A percentile compares a stretch with the other conserved stretches of the same genome.
These are phyloP conservation scores for Brassica rapa DNA, from an alignment of 345 rosid genomes.

Conservation along the genomic window DNA sequence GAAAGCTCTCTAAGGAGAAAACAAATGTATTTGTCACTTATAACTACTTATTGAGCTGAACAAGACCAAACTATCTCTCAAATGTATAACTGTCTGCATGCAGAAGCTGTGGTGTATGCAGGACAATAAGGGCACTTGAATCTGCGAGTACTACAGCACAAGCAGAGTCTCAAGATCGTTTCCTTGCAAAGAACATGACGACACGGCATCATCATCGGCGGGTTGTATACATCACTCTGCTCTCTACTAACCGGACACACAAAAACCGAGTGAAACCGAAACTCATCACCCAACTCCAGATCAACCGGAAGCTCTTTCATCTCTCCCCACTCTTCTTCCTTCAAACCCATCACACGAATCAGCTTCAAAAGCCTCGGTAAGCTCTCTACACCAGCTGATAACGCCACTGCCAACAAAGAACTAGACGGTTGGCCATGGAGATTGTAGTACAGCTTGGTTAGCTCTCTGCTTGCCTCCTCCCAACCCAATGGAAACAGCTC, in stretches of 20 bases:
- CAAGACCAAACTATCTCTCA: slow-evolving; percentile 19
- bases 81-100: slow-evolving; percentile 55
- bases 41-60: slow-evolving; percentile 11
- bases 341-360: slow-evolving; percentile 57
- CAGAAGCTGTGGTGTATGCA: slow-evolving; percentile 44
- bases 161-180: slow-evolving; percentile 57
- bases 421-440: slow-evolving; percentile 54
- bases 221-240: slow-evolving; percentile 62
- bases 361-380: slow-evolving; percentile 65
- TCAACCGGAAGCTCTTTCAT: slow-evolving; percentile 71
- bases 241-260: slow-evolving; percentile 78
- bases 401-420: slow-evolving; percentile 52
- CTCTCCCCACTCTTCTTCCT: slow-evolving; percentile 62
- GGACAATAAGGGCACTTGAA: slow-evolving; percentile 75
- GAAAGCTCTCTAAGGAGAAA: background rate
- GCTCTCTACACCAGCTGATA: slow-evolving; percentile 63
- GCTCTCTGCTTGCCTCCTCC: slow-evolving; percentile 46
- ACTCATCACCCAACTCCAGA: slow-evolving; percentile 57
- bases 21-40: background rate
- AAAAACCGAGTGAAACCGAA: slow-evolving; percentile 65
- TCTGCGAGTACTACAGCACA: slow-evolving; percentile 41
- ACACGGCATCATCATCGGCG: slow-evolving; percentile 72
- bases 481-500: slow-evolving; percentile 49
- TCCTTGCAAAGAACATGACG: slow-evolving; percentile 69
- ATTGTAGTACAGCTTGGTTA: slow-evolving; percentile 57